Conservation (phyloP, 2,329 filamentous ascomycete species). For the Didymella glomerata region DNA sequence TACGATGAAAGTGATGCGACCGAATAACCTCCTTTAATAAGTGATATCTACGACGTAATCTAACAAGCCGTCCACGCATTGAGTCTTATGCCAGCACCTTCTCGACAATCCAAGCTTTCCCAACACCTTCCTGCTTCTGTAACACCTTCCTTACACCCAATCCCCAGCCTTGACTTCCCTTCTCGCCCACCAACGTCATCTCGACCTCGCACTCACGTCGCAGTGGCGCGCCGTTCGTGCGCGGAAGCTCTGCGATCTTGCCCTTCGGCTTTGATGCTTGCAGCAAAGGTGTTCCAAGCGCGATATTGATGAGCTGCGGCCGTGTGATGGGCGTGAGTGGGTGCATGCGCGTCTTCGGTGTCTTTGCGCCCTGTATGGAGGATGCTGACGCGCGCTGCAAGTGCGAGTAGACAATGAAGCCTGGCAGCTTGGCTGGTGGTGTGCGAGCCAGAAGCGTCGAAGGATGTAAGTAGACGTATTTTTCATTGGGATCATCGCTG, state of each 20-base stretch:
- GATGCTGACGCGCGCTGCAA: constrained; percentile 74
- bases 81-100: constrained; percentile 52
- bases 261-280: constrained; percentile 91
- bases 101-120: constrained; percentile 75
- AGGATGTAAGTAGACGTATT: constrained; percentile 86
- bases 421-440: constrained; percentile 66
- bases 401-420: constrained; percentile 87
- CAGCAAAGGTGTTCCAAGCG: constrained; percentile 84
- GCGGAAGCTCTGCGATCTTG: constrained; percentile 67
- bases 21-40: no score
- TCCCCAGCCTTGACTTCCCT: constrained; percentile 77
- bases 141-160: constrained; percentile 84
- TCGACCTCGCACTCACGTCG: constrained; percentile 83
- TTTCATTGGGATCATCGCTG: constrained; percentile 61
- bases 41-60: no score
- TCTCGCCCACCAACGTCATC: constrained; percentile 76
- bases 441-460: constrained; percentile 77
- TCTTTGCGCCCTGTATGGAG: constrained; percentile 42
- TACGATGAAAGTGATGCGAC: no score
- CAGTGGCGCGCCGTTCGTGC: constrained; percentile 52
- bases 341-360: constrained; percentile 81
- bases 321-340: constrained; percentile 81
- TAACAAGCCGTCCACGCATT: no score
- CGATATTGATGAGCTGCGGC: constrained; percentile 77
- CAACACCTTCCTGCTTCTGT: constrained; percentile 74